Conservation (phyloP, 345 rosid species). For the Raphanus raphanistrum region DNA sequence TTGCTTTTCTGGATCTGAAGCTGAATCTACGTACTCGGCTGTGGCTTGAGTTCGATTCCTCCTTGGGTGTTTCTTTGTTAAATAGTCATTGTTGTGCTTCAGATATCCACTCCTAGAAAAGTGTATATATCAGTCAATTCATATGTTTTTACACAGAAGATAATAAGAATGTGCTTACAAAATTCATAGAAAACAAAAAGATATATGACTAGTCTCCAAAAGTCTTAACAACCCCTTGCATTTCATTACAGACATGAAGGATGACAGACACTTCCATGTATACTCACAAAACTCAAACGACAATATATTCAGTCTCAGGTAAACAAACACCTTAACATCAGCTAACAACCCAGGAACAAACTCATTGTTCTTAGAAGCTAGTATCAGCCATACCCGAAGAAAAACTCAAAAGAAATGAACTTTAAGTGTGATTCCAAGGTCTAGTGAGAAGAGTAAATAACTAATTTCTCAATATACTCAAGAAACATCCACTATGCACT, state of each 20-base stretch:
- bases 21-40: slow-evolving; percentile 57
- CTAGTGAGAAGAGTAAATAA: neutral
- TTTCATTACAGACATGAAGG: neutral
- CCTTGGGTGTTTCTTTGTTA: slow-evolving; percentile 40
- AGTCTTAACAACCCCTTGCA: neutral
- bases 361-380: neutral
- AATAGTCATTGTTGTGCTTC: slow-evolving; percentile 40
- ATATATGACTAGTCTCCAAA: neutral
- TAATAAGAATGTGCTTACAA: neutral
- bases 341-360: neutral
- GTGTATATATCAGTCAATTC: neutral
- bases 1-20: slow-evolving; percentile 60
- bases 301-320: neutral
- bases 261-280: neutral
- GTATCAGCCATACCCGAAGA: neutral
- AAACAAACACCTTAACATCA: neutral
- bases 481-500: neutral
- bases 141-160: neutral
- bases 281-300: neutral
- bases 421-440: neutral
- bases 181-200: neutral
- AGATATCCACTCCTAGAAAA: slow-evolving; percentile 48
- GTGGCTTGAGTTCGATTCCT: slow-evolving; percentile 64
- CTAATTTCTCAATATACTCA: neutral
- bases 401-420: neutral